These are phyloP conservation scores for Cryoendolithus antarcticus DNA, from an alignment of 2,329 filamentous ascomycete genomes.

Conservation along the genomic window DNA sequence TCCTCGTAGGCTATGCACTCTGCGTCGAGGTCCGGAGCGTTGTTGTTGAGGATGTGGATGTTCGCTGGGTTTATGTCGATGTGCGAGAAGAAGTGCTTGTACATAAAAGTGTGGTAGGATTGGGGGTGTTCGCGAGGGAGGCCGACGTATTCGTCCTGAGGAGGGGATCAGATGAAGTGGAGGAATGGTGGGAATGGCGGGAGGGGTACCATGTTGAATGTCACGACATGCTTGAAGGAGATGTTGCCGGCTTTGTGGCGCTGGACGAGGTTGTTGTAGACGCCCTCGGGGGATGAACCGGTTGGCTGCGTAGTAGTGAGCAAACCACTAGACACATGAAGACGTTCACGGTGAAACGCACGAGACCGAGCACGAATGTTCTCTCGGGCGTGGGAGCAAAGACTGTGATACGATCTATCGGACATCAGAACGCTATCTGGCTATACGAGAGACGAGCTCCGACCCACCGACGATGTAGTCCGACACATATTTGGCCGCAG, in stretches of 20 bases:
- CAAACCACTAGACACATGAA: no score
- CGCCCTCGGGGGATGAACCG: constrained; percentile 64
- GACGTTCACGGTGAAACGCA: neutral
- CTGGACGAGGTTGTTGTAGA: constrained; percentile 65
- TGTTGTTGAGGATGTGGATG: constrained; percentile 75
- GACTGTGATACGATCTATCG: constrained; percentile 60
- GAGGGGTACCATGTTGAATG: constrained; percentile 39
- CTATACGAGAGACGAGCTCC: constrained; percentile 1
- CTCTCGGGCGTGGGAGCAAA: constrained; percentile 60
- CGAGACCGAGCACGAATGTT: constrained; percentile 68
- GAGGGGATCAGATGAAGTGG: neutral
- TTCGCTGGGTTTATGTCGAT: constrained; percentile 71
- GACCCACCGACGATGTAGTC: constrained; percentile 62
- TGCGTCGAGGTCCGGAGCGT: constrained; percentile 59
- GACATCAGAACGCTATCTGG: constrained; percentile 2
- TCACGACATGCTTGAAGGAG: constrained; percentile 79
- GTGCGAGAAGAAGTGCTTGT: constrained; percentile 79
- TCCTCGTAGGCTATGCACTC: constrained; percentile 73
- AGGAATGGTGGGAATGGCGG: neutral
- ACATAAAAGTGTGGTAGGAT: constrained; percentile 88
- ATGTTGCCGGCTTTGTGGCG: constrained; percentile 61
- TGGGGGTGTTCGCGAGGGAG: constrained; percentile 72
- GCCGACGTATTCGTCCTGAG: constrained; percentile 72
- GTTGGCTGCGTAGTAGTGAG: constrained; percentile 40
- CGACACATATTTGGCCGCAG: constrained; percentile 63